Conservation (phyloP, 768 basidiomycete genomes). For the Suillus subaureus region DNA sequence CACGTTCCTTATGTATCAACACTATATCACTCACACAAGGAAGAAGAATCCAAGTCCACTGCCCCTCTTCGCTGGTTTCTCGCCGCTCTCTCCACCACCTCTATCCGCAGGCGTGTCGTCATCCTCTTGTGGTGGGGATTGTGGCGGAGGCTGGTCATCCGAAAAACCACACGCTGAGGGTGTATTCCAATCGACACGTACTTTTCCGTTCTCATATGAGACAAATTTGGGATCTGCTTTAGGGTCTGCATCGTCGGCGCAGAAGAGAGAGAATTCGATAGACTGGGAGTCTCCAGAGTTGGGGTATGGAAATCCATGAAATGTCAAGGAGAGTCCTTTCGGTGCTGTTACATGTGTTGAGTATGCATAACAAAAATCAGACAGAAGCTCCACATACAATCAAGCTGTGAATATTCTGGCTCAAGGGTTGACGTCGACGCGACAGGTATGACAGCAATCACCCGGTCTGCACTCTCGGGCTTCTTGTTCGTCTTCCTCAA, state of each 20-base stretch:
- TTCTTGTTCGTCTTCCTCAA: slow-evolving; percentile 69
- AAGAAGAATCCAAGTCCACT: slow-evolving; percentile 91
- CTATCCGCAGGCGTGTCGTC: slow-evolving; percentile 22
- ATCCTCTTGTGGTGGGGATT: slow-evolving; percentile 29
- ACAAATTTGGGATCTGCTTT: slow-evolving; percentile 37
- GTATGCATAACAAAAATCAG: not conserved
- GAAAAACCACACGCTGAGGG: slow-evolving; percentile 56
- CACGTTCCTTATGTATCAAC: not conserved
- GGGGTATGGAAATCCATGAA: slow-evolving; percentile 67
- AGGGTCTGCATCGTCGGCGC: slow-evolving; percentile 50
- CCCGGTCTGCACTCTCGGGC: slow-evolving; percentile 51
- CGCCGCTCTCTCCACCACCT: slow-evolving; percentile 20
- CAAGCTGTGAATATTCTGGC: slow-evolving; percentile 28
- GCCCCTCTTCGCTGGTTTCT: slow-evolving; percentile 45
- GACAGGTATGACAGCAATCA: slow-evolving; percentile 78
- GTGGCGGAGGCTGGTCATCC: slow-evolving; percentile 21
- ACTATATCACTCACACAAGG: slow-evolving; percentile 60
- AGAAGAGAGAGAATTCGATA: slow-evolving; percentile 63
- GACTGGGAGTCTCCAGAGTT: slow-evolving; percentile 53
- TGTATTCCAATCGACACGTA: slow-evolving; percentile 63
- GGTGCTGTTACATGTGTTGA: slow-evolving; percentile 42
- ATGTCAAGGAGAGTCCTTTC: slow-evolving; percentile 54
- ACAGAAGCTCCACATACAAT: slow-evolving; percentile 41
- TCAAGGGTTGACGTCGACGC: slow-evolving; percentile 42
- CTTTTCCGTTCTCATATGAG: slow-evolving; percentile 59